A percentile compares a stretch with the other conserved stretches of the same genome.
phyloP scores from a whole-genome alignment of 1,139 yeast species.

The Nakaseomyces uthaithaninus region DNA sequence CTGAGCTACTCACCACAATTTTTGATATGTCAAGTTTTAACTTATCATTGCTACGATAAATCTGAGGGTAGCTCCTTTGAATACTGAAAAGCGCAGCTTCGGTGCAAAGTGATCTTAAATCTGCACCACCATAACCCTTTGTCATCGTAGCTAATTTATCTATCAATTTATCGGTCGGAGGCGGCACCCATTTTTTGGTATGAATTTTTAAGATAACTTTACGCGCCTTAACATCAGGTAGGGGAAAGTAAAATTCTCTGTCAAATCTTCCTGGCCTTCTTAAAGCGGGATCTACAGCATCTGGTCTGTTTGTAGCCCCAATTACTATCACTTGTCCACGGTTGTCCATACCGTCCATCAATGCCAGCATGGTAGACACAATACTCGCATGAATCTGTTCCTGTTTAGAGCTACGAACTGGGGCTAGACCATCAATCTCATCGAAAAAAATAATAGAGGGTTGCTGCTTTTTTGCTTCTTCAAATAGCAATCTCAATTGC shows the following conservation, averaged over 20 bases:
- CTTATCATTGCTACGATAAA: slow-evolving; percentile 69
- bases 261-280: slow-evolving; percentile 98
- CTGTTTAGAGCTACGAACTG: slow-evolving; percentile 92
- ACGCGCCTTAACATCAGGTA: slow-evolving; percentile 79
- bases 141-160: slow-evolving; percentile 69
- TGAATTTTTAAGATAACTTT: slow-evolving; percentile 73
- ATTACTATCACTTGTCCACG: slow-evolving; percentile 94
- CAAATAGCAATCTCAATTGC: slow-evolving; percentile 79
- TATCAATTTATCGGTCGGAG: slow-evolving; percentile 49
- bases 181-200: slow-evolving; percentile 83
- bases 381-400: slow-evolving; percentile 98
- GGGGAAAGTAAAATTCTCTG: slow-evolving; percentile 90
- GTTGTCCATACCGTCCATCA: slow-evolving; percentile 99
- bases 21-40: slow-evolving; percentile 61
- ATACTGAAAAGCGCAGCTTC: slow-evolving; percentile 92
- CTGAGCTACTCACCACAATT: slow-evolving; percentile 73
- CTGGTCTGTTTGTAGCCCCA: slow-evolving; percentile 98
- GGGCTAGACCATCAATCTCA: slow-evolving; percentile 97
- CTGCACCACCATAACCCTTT: slow-evolving; percentile 98
- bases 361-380: slow-evolving; percentile 84
- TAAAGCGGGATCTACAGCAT: slow-evolving; percentile 93
- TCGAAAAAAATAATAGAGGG: slow-evolving; percentile 94
- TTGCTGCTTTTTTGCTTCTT: slow-evolving; percentile 92
- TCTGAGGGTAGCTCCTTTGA: slow-evolving; percentile 89
- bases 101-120: slow-evolving; percentile 84